phyloP scores from a whole-genome alignment of 805 yeast genomes.

The Candida vaughaniae region DNA sequence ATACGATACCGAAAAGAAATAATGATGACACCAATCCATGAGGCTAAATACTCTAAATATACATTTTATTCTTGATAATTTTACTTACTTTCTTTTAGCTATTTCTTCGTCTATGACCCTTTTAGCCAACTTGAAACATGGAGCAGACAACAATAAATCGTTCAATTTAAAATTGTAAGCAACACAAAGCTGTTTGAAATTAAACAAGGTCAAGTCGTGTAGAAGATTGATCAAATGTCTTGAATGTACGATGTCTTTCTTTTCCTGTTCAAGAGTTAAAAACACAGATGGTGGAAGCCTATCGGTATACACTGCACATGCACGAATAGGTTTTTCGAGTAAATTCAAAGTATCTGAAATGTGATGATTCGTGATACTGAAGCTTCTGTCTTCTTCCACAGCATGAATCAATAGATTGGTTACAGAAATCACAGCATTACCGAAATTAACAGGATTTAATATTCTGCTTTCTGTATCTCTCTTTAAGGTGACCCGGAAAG shows the following conservation, averaged over 20 bases:
- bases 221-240: slow-evolving; percentile 50
- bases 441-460: slow-evolving; percentile 56
- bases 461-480: slow-evolving; percentile 62
- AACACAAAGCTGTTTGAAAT: slow-evolving; percentile 63
- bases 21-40: slow-evolving; percentile 7
- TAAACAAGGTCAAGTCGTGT: slow-evolving; percentile 63
- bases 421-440: slow-evolving; percentile 62
- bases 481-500: slow-evolving; percentile 36
- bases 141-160: slow-evolving; percentile 61
- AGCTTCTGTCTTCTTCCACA: slow-evolving; percentile 60
- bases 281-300: slow-evolving; percentile 45
- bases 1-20: slow-evolving; percentile 41
- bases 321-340: slow-evolving; percentile 57
- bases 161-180: slow-evolving; percentile 62
- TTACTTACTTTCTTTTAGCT: slow-evolving; percentile 22
- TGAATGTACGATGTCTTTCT: slow-evolving; percentile 10
- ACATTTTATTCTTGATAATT: not conserved
- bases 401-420: slow-evolving; percentile 60
- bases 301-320: slow-evolving; percentile 37
- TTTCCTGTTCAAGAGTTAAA: slow-evolving; percentile 33
- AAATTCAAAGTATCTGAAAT: slow-evolving; percentile 59
- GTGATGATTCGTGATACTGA: slow-evolving; percentile 48
- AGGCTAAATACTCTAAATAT: slow-evolving; percentile 1
- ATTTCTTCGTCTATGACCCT: slow-evolving; percentile 69
- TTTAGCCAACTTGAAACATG: slow-evolving; percentile 65